phyloP scores from a whole-genome alignment of 495 filamentous ascomycete genomes.

The Cryomyces minteri region DNA sequence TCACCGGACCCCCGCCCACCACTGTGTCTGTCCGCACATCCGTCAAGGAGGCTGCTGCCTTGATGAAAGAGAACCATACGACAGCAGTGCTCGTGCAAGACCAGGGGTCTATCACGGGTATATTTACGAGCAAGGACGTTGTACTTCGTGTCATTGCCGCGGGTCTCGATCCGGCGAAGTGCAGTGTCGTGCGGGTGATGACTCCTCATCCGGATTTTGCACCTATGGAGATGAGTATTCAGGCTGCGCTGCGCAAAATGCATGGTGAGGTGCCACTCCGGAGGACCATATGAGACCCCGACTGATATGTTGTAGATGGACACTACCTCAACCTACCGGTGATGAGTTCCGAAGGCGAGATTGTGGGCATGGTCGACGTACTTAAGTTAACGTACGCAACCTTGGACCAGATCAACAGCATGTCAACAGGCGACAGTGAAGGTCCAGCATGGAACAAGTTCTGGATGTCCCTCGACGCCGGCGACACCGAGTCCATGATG shows the following conservation, averaged over 20 bases:
- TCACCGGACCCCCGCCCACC: constrained; percentile 78
- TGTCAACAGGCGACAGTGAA: constrained; percentile 68
- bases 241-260: constrained; percentile 96
- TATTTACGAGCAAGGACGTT: constrained; percentile 99
- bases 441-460: constrained; percentile 99
- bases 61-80: constrained; percentile 98
- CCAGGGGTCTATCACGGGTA: constrained; percentile 91
- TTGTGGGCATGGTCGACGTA: constrained; percentile 98
- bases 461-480: constrained; percentile 91
- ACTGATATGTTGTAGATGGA: constrained; percentile 42
- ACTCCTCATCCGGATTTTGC: constrained; percentile 98
- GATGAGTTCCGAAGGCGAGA: constrained; percentile 93
- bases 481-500: constrained; percentile 91
- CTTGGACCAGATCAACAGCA: constrained; percentile 78
- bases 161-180: constrained; percentile 82
- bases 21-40: constrained; percentile 92
- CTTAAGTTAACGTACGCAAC: constrained; percentile 96
- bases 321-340: constrained; percentile 96
- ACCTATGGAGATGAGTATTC: constrained; percentile 96
- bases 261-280: constrained; percentile 50
- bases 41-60: constrained; percentile 78
- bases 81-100: constrained; percentile 94
- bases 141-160: constrained; percentile 96
- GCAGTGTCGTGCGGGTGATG: constrained; percentile 97
- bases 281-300: neutral